Evolutionary conservation across 768 basidiomycete genomes (phyloP).

Genomic region (Boletus rubropictus): DNA sequence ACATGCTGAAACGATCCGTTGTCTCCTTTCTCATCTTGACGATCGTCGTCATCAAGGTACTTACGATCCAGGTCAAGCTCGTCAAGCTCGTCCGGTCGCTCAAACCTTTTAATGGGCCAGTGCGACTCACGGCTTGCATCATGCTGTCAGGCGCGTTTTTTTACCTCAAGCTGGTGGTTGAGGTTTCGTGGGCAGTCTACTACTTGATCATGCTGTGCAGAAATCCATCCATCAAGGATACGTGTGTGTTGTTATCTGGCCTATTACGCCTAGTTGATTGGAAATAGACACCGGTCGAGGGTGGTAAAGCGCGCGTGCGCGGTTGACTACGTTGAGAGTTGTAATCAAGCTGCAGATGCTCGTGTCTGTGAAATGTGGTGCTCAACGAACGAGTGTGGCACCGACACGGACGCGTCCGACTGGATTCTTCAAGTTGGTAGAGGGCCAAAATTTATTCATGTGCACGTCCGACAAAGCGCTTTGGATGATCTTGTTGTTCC

Average conservation of each 20-base stretch:
- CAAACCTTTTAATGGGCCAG: slow-evolving; percentile 21
- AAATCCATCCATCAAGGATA: slow-evolving; percentile 25
- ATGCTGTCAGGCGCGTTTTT: slow-evolving; percentile 24
- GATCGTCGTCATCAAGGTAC: slow-evolving; percentile 27
- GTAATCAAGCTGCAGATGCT: no score
- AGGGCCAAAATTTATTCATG: no score
- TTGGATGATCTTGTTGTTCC: no score
- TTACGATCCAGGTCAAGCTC: slow-evolving; percentile 27
- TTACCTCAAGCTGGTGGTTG: slow-evolving; percentile 24
- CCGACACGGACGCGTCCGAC: not conserved
- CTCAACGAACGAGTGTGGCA: not conserved
- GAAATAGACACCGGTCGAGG: slow-evolving; percentile 16
- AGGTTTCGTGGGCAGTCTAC: slow-evolving; percentile 25
- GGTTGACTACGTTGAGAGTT: not conserved
- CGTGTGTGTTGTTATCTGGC: slow-evolving; percentile 16
- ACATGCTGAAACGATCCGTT: slow-evolving; percentile 28
- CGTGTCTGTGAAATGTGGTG: no score
- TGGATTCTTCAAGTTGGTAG: no score
- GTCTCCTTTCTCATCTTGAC: slow-evolving; percentile 27
- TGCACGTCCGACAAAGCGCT: no score
- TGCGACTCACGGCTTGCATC: slow-evolving; percentile 22
- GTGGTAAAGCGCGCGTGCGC: no score
- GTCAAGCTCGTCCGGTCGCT: slow-evolving; percentile 26
- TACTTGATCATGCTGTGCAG: slow-evolving; percentile 25
- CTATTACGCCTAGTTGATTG: slow-evolving; percentile 27